Evolutionary conservation across 2,329 filamentous ascomycete species (phyloP).

Genomic region (Dothistroma pini): DNA sequence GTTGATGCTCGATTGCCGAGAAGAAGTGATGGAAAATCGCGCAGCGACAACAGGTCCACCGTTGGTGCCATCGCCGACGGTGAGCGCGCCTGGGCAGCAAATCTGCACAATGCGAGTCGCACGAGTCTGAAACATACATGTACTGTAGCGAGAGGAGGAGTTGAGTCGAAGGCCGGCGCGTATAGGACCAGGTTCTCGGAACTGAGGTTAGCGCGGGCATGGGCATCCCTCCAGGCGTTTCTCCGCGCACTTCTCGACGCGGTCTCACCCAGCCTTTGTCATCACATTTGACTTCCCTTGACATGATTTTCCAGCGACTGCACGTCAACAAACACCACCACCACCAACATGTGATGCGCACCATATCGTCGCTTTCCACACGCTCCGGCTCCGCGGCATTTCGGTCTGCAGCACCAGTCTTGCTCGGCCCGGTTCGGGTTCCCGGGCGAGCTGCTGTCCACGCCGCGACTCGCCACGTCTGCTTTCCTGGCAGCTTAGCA

Average conservation of each 20-base stretch:
- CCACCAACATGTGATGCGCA: conserved; percentile 1
- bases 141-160: not conserved
- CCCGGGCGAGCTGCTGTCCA: conserved; percentile 8
- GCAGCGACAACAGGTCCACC: not conserved
- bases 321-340: not conserved
- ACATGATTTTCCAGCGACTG: not conserved
- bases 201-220: not conserved
- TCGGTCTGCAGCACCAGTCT: not conserved
- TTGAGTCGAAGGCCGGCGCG: not conserved
- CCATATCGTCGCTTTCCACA: not conserved
- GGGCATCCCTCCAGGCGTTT: not conserved
- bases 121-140: not conserved
- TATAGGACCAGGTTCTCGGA: not conserved
- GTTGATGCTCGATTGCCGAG: not conserved
- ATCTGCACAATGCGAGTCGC: not conserved
- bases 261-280: not conserved
- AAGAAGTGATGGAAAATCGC: not conserved
- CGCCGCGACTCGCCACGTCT: conserved; percentile 4
- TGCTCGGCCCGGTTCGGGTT: not conserved
- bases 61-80: not conserved
- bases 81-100: not conserved
- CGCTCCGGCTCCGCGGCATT: not conserved
- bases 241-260: not conserved
- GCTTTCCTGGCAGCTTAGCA: not conserved
- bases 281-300: not conserved